A percentile compares a stretch with the other conserved stretches of the same genome.
These are phyloP conservation scores for Volvox carteri DNA, from an alignment of 163 green algal genomes.

Conservation along the genomic window DNA sequence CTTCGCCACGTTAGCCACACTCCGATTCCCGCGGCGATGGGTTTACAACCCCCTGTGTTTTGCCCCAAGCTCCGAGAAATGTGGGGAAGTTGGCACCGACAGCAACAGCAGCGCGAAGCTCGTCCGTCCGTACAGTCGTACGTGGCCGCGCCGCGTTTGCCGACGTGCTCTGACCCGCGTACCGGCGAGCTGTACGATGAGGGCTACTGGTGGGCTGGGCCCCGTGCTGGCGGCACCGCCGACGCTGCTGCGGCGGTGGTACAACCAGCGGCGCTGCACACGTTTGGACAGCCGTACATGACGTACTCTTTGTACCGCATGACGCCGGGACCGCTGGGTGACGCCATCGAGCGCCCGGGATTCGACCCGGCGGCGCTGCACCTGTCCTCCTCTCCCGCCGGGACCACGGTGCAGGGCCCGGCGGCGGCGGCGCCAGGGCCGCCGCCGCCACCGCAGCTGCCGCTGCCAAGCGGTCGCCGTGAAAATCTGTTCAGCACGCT, in stretches of 20 bases:
- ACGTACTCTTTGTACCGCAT: slow-evolving; percentile 8
- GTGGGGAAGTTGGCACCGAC: not conserved
- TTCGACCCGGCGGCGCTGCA: not conserved
- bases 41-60: not conserved
- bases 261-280: no score
- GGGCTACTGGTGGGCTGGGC: not conserved
- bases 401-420: not conserved
- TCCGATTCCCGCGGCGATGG: not conserved
- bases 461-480: not conserved
- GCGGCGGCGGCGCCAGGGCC: not conserved
- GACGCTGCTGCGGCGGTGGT: no score
- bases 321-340: not conserved
- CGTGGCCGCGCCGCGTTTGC: not conserved
- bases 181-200: slow-evolving; percentile 22
- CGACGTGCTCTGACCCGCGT: not conserved
- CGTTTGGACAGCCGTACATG: not conserved
- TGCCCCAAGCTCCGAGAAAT: not conserved
- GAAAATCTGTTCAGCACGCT: slow-evolving; percentile 51
- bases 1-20: no score
- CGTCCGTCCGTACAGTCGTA: not conserved
- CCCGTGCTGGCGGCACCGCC: no score
- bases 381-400: not conserved
- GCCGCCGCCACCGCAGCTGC: not conserved
- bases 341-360: not conserved
- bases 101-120: not conserved